Evolutionary conservation across 169 alveolate genomes (phyloP), one percentile per base, ranked within the genome.

Genomic region (Plasmodium knowlesi): DNA sequence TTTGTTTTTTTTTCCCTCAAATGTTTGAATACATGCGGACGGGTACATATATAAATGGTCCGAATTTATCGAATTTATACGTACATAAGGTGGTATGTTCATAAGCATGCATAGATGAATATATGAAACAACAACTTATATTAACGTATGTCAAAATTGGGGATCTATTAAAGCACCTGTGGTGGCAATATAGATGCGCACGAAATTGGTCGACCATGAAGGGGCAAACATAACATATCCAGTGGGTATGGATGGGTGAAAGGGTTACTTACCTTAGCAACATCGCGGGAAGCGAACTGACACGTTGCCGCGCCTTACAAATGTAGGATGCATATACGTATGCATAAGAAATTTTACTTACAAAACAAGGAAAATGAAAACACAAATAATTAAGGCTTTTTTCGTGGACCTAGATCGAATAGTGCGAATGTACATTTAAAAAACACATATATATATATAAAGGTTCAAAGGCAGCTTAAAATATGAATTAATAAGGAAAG

Each of bases 201-300:
- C 37, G 76, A 67, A 67, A 67, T 67, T 19, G 37, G 41, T 10
- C 5, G 5, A 28, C 19, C 14, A 67, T 67, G 61, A 16, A 22
- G 76, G 76, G 76, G n/a, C n/a, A n/a, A n/a, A n/a, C 76, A 67
- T n/a, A 67, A 67, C 30, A 67, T 67, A 67, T 67, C 37, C 76
- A 9, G 39, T 67, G 37, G 76, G 37, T 67, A 67, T 25, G 76
- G 37, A 67, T 67, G n/a, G 16, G 37, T 25, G 76, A 16, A 22
- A 14, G 37, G n/a, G n/a, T n/a, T n/a, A n/a, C n/a, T 57, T 67
- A 50, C 8, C 5, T 50, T 50, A 50, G 22, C 61, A 12, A 12
- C 61, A 16, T 50, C 61, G 25, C 61, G 4, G 61, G 61, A 8
- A 8, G 61, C 61, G 3, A 14, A 22, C 61, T 50, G 61, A 50